Evolutionary conservation across 1,139 yeast species (phyloP), one percentile per base, ranked within the genome.

Genomic region (Kurtzmaniella quercitrusa): DNA sequence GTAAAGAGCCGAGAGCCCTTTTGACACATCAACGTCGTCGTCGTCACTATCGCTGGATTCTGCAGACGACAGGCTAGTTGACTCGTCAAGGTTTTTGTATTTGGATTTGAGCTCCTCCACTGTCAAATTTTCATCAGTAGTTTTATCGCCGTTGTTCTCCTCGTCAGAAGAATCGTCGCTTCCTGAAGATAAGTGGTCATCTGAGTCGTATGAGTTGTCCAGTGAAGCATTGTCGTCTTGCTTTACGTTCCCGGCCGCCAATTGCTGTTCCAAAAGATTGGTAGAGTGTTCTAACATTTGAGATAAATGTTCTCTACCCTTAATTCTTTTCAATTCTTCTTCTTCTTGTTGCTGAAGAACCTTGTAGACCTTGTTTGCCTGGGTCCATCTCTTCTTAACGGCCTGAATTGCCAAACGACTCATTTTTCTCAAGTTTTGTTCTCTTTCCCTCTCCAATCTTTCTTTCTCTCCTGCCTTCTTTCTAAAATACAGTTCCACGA

Each of bases 201-300:
- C 60, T 2, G 60, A 53, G 23, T 57, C 61, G 1, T 50, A 45
- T 5, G 16, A 5, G 15, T 14, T 5, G 11, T 14, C 16, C 18
- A 4, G 4, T 5, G 49, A 40, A 14, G n/a, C 34, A 12, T 14
- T 5, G 3, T 54, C 55, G n/a, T 50, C 58, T 12, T 56, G 59
- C 15, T 55, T 54, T 3, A 50, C 54, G 41, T 56, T 63, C 17
- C 58, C 50, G 2, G 67, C 59, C 11, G 69, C 63, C 42, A 86
- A 65, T 50, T 93, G 95, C 0, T 96, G 95, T 50, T 89, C 97
- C 33, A 93, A 70, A 39, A 93, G 74, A 57, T 87, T 93, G 0
- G 96, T 88, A 22, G 96, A 88, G 54, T 91, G 95, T 53, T 91
- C 95, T 48, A 93, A 68, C 76, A 93, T 91, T 58, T 88, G 85